Evolutionary conservation across 1,139 yeast species (phyloP).

Genomic region (Geotrichum klebahnii): DNA sequence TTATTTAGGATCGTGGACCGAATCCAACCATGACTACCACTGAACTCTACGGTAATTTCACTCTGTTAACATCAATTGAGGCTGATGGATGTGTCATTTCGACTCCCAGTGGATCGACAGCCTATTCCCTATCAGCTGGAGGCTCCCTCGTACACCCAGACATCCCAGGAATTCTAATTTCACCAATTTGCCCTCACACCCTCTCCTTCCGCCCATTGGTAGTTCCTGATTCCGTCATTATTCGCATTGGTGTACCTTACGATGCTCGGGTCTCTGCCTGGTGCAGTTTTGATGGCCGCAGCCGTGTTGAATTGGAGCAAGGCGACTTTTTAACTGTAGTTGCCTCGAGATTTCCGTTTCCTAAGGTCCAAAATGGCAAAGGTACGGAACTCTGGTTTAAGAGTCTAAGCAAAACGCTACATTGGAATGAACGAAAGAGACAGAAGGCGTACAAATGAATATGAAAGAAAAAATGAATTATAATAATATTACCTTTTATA

Average conservation of each 20-base stretch:
- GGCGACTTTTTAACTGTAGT: constrained; percentile 71
- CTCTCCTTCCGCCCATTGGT: constrained; percentile 77
- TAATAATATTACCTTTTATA: not conserved
- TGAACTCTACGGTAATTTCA: constrained; percentile 72
- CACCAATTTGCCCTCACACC: constrained; percentile 85
- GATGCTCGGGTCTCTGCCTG: constrained; percentile 68
- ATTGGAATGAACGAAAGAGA: constrained; percentile 53
- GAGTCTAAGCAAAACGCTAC: constrained; percentile 46
- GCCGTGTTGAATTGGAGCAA: constrained; percentile 57
- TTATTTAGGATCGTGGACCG: constrained; percentile 63
- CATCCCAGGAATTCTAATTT: constrained; percentile 71
- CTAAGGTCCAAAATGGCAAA: constrained; percentile 54
- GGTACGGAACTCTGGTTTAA: constrained; percentile 49
- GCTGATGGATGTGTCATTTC: constrained; percentile 84
- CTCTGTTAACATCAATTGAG: constrained; percentile 73
- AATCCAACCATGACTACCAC: constrained; percentile 72
- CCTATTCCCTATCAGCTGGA: constrained; percentile 81
- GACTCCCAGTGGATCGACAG: constrained; percentile 90
- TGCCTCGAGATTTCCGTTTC: constrained; percentile 71
- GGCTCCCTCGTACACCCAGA: constrained; percentile 86
- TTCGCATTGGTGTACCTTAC: constrained; percentile 65
- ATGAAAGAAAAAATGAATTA: not conserved
- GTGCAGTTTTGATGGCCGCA: constrained; percentile 79
- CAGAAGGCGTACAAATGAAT: constrained; percentile 31
- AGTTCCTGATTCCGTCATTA: constrained; percentile 64